Conservation (phyloP, 495 filamentous ascomycete species). For the Neurospora tetrasperma region DNA sequence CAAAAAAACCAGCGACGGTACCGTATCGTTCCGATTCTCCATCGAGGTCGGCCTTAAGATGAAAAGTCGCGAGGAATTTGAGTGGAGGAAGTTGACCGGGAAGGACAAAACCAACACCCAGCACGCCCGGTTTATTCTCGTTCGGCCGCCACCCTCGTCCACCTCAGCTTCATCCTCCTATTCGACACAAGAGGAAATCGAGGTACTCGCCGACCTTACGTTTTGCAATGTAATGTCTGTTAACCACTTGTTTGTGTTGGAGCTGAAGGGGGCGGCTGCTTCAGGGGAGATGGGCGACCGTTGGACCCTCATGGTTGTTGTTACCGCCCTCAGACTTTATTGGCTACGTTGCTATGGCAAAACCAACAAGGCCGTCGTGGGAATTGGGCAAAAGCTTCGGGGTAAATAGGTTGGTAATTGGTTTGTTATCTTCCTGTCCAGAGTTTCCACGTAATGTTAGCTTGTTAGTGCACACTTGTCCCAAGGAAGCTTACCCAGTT, state of each 20-base stretch:
- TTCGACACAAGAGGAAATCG: not conserved
- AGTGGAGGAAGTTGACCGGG: conserved; percentile 5
- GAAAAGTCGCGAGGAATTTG: conserved; percentile 7
- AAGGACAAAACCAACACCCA: not conserved
- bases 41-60: conserved; percentile 4
- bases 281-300: conserved; percentile 8
- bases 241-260: conserved; percentile 5
- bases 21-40: conserved; percentile 4
- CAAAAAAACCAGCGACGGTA: not conserved
- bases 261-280: conserved; percentile 6
- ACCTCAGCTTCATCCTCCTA: not conserved
- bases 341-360: conserved; percentile 4
- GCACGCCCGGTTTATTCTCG: not conserved
- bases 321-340: conserved; percentile 6
- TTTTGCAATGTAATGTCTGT: not conserved
- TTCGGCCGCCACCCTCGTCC: not conserved
- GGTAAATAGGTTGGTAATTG: not conserved
- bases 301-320: conserved; percentile 9
- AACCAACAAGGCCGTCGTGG: conserved; percentile 4
- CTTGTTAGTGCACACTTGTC: too few species aligned
- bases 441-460: not conserved
- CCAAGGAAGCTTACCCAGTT: too few species aligned
- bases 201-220: conserved; percentile 3
- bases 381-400: not conserved
- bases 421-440: not conserved